A percentile compares a stretch with the other conserved stretches of the same genome.
Evolutionary conservation across 2,329 filamentous ascomycete genomes (phyloP).

Genomic region (Ceratocystiopsis minuta): DNA sequence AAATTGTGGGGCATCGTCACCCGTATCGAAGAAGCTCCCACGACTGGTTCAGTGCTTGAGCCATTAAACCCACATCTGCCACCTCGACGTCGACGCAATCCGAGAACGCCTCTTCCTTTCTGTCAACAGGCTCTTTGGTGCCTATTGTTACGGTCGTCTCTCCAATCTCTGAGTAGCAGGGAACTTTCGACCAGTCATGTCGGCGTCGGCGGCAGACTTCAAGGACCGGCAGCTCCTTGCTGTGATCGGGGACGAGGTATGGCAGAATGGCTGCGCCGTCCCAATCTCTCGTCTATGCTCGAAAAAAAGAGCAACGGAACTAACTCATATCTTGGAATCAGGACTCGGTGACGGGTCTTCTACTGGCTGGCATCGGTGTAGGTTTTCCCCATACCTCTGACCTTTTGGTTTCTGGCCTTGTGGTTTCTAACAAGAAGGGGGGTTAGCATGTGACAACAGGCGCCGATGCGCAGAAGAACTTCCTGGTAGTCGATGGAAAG

Average conservation of each 20-base stretch:
- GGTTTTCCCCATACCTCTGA: constrained; percentile 12
- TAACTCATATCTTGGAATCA: constrained; percentile 19
- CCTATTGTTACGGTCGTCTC: too few species aligned
- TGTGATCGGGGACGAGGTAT: constrained; percentile 91
- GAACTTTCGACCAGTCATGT: neutral
- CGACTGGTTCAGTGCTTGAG: neutral
- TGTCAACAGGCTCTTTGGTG: too few species aligned
- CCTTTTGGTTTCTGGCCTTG: neutral
- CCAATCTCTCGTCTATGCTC: neutral
- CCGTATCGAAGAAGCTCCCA: too few species aligned
- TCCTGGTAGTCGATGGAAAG: constrained; percentile 87
- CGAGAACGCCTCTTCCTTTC: too few species aligned
- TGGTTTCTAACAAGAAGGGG: neutral
- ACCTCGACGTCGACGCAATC: too few species aligned
- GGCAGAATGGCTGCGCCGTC: constrained; percentile 4
- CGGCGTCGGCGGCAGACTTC: constrained; percentile 32
- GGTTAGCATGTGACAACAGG: constrained; percentile 72
- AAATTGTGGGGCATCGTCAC: too few species aligned
- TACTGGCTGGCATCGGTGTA: constrained; percentile 90
- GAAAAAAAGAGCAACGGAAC: too few species aligned
- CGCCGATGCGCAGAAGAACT: constrained; percentile 89
- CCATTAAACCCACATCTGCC: neutral
- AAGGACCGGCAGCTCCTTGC: constrained; percentile 91
- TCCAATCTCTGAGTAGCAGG: neutral
- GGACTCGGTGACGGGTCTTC: constrained; percentile 90